Evolutionary conservation across 2,329 filamentous ascomycete species (phyloP).

Genomic region (Anisogramma anomala): DNA sequence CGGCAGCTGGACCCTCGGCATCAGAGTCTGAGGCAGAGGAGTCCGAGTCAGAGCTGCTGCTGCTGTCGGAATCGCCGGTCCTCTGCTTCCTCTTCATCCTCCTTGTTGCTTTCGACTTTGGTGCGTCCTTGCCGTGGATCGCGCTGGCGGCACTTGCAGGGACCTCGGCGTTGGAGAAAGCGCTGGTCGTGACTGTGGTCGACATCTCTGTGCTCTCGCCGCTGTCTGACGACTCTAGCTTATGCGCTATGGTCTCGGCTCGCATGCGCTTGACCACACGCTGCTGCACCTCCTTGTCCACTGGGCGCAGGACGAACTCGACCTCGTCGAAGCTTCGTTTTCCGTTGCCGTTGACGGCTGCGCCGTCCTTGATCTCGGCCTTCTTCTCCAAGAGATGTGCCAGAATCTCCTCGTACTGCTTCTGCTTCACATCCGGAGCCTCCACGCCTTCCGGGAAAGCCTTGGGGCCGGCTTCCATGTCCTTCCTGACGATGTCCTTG

Average conservation of each 20-base stretch:
- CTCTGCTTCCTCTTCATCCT: conserved; percentile 44
- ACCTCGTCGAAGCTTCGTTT: conserved; percentile 42
- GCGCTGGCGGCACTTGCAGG: conserved; percentile 14
- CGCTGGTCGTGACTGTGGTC: conserved; percentile 19
- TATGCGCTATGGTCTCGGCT: conserved; percentile 44
- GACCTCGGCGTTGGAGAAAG: conserved; percentile 16
- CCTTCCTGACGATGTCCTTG: conserved; percentile 45
- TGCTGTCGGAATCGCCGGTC: conserved; percentile 33
- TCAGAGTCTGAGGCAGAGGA: conserved; percentile 23
- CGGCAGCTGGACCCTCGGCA: conserved; percentile 21
- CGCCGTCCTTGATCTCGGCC: conserved; percentile 26
- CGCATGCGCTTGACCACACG: conserved; percentile 53
- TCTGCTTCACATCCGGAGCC: conserved; percentile 37
- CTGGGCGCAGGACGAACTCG: conserved; percentile 37
- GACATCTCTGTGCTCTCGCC: conserved; percentile 27
- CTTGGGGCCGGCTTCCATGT: conserved; percentile 37
- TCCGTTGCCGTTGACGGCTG: not conserved
- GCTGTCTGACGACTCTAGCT: conserved; percentile 35
- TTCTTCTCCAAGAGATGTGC: conserved; percentile 32
- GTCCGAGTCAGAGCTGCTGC: conserved; percentile 16
- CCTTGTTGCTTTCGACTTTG: conserved; percentile 34
- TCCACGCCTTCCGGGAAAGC: conserved; percentile 40
- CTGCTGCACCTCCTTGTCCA: conserved; percentile 40
- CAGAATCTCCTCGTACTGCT: conserved; percentile 47
- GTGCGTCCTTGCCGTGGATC: conserved; percentile 28